A percentile compares a stretch with the other conserved stretches of the same genome.
Evolutionary conservation across 345 rosid species (phyloP).

Genomic region (Citrus australasica): DNA sequence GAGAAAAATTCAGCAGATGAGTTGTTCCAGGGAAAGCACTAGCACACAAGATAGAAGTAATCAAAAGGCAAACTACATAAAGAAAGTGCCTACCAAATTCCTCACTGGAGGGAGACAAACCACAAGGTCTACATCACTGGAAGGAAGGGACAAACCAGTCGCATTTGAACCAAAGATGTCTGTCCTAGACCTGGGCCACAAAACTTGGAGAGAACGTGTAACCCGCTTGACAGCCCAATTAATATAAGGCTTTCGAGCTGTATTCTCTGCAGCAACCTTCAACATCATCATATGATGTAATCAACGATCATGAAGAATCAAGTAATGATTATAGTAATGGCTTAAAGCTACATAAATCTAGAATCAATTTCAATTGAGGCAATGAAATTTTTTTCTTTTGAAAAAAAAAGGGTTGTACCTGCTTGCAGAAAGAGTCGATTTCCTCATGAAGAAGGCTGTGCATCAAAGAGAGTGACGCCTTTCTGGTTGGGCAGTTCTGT

Average conservation of each 20-base stretch:
- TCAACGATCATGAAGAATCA: slow-evolving; percentile 9
- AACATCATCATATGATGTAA: slow-evolving; percentile 17
- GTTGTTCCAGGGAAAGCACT: slow-evolving; percentile 20
- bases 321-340: neutral
- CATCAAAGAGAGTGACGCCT: slow-evolving; percentile 60
- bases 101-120: slow-evolving; percentile 98
- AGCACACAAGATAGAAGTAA: slow-evolving; percentile 12
- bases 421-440: slow-evolving; percentile 83
- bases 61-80: neutral
- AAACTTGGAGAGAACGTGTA: slow-evolving; percentile 87
- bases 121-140: slow-evolving; percentile 99
- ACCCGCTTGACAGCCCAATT: slow-evolving; percentile 98
- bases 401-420: slow-evolving; percentile 37
- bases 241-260: slow-evolving; percentile 83
- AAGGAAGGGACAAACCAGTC: slow-evolving; percentile 91
- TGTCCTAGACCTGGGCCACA: slow-evolving; percentile 98
- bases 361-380: neutral
- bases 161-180: slow-evolving; percentile 93
- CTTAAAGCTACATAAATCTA: neutral
- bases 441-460: slow-evolving; percentile 74
- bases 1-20: slow-evolving; percentile 20
- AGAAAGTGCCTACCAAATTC: slow-evolving; percentile 64
- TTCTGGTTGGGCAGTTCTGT: slow-evolving; percentile 52
- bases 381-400: neutral
- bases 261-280: slow-evolving; percentile 80